Evolutionary conservation across 352 stramenopile species (phyloP), one percentile per base, ranked within the genome.

Genomic region (Globisporangium nagaii): DNA sequence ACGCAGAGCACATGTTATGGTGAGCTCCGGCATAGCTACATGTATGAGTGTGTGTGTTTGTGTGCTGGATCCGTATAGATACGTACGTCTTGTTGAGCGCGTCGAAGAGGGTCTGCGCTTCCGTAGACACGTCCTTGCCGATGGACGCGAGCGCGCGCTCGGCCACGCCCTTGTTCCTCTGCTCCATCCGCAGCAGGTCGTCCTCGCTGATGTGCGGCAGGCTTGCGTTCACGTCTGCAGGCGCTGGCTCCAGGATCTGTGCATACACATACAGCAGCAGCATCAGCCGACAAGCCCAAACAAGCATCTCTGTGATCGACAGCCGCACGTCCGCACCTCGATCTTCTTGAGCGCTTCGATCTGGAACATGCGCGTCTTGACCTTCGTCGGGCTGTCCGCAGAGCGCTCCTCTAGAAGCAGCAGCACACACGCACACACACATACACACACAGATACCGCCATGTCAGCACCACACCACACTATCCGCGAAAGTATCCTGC

Each of bases 11-110:
- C 27, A 24, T 15, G 10, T 13, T 12, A 8, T 11, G 9, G 7
- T 39, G 20, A 44, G n/a, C 0, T 11, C 10, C 24, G 20, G 3
- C 3, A 34, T 30, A 15, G n/a, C 10, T 20, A 6, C n/a, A n/a
- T n/a, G n/a, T n/a, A n/a, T n/a, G n/a, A n/a, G n/a, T n/a, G n/a
- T n/a, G n/a, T n/a, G n/a, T n/a, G n/a, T n/a, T n/a, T n/a, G n/a
- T n/a, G n/a, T n/a, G n/a, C n/a, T n/a, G n/a, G n/a, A n/a, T n/a
- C n/a, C n/a, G n/a, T n/a, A 4, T 32, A 22, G 24, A 1, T 3
- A 61, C 72, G 58, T 80, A 93, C 70, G 85, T 95, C 65, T 95
- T 95, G 71, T 92, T 93, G 42, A 95, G 79, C 31, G 83, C 83
- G 55, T 95, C 84, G 44, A 95, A 95, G 62, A 93, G 88, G 34